phyloP scores from a whole-genome alignment of 192 early-diverging fungal genomes.

The Piromyces finnis region DNA sequence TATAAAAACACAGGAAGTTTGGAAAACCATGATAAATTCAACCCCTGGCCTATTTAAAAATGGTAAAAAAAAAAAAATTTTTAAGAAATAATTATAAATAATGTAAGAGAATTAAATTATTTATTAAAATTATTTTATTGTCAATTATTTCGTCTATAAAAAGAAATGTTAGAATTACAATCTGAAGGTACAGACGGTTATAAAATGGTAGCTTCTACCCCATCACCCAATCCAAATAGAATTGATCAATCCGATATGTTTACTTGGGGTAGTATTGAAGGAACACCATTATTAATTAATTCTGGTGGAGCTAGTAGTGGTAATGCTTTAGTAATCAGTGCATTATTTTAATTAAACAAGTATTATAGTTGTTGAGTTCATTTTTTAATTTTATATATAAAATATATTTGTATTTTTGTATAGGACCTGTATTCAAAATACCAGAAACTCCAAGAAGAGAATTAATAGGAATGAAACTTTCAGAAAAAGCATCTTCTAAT shows the following conservation, averaged over 20 bases:
- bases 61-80: background rate
- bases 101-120: too few species aligned
- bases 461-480: background rate
- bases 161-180: background rate
- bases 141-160: background rate
- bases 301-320: slow-evolving; percentile 2
- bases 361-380: too few species aligned
- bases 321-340: too few species aligned
- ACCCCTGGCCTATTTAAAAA: slow-evolving; percentile 27
- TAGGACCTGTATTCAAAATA: background rate
- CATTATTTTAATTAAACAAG: background rate
- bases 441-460: background rate
- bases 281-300: slow-evolving; percentile 53
- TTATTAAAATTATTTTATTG: too few species aligned
- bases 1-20: slow-evolving; percentile 14
- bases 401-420: too few species aligned
- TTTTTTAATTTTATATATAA: too few species aligned
- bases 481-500: background rate
- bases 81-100: background rate
- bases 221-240: slow-evolving; percentile 36
- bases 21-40: slow-evolving; percentile 19
- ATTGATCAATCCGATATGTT: slow-evolving; percentile 50
- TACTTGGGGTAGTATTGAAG: slow-evolving; percentile 76
- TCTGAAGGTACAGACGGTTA: slow-evolving; percentile 15
- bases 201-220: slow-evolving; percentile 48